phyloP scores from a whole-genome alignment of 83 land plant genomes.

The Picea mariana region DNA sequence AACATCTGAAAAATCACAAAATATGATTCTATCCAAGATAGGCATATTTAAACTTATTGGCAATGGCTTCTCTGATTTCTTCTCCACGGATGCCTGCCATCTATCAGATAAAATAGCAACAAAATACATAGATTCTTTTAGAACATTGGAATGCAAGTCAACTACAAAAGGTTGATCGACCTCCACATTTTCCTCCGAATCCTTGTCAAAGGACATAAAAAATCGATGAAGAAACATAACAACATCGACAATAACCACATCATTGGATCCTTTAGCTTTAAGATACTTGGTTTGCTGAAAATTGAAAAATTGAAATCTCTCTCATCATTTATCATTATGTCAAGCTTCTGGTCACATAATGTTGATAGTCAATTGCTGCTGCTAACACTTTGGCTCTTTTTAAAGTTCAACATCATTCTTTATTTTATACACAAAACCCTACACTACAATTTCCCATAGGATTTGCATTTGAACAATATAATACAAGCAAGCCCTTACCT shows the following conservation, averaged over 20 bases:
- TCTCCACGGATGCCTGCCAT: constrained; percentile 46
- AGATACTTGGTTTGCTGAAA: not conserved
- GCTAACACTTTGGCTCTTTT: constrained; percentile 45
- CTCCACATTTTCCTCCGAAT: too few species aligned
- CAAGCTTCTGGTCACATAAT: constrained; percentile 14
- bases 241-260: constrained; percentile 69
- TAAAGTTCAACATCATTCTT: constrained; percentile 8
- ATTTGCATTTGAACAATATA: too few species aligned
- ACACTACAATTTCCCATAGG: too few species aligned
- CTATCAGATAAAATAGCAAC: constrained; percentile 78
- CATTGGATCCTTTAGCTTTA: constrained; percentile 47
- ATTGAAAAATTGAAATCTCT: not conserved
- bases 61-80: constrained; percentile 7
- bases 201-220: constrained; percentile 9
- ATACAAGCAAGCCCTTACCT: too few species aligned
- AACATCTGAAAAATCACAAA: constrained; percentile 55
- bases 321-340: constrained; percentile 13
- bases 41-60: constrained; percentile 50
- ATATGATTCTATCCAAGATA: constrained; percentile 23
- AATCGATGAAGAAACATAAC: constrained; percentile 52
- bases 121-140: constrained; percentile 78
- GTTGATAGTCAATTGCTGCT: constrained; percentile 34
- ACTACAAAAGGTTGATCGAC: not conserved
- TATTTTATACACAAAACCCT: too few species aligned
- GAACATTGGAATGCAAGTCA: constrained; percentile 24